Evolutionary conservation across 148 eudicot species (phyloP).

Genomic region (Rhododendron kiyosumense): DNA sequence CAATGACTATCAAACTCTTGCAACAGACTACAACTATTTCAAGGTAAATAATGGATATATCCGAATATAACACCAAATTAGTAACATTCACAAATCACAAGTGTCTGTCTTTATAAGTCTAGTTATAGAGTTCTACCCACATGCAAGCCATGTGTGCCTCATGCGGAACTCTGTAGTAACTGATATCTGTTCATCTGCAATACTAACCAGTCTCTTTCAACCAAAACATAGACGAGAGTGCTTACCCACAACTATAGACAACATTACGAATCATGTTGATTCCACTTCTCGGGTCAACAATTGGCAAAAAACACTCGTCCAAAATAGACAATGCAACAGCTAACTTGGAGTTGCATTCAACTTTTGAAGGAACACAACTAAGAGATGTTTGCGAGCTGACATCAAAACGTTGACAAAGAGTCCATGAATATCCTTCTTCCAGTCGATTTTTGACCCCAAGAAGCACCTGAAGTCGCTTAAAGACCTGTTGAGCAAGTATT

Average conservation of each 20-base stretch:
- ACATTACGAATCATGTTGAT: slow-evolving; percentile 65
- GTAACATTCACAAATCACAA: neutral
- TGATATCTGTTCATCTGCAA: neutral
- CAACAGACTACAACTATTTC: neutral
- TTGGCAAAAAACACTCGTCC: slow-evolving; percentile 96
- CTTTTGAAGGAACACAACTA: slow-evolving; percentile 24
- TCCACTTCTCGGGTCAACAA: slow-evolving; percentile 76
- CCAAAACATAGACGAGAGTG: neutral
- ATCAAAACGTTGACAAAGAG: slow-evolving; percentile 60
- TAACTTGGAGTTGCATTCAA: slow-evolving; percentile 79
- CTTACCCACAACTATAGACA: slow-evolving; percentile 89
- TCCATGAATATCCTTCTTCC: slow-evolving; percentile 77
- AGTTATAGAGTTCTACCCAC: neutral
- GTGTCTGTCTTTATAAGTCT: neutral
- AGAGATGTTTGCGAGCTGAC: slow-evolving; percentile 26
- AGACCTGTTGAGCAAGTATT: slow-evolving; percentile 39
- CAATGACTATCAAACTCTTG: neutral
- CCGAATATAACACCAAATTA: neutral
- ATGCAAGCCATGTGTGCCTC: neutral
- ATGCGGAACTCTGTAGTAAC: neutral
- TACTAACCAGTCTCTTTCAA: neutral
- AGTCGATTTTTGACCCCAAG: slow-evolving; percentile 59
- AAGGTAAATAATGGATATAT: neutral
- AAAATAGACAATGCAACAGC: slow-evolving; percentile 75
- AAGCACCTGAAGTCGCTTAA: slow-evolving; percentile 46